Evolutionary conservation across 306 rosid genomes (phyloP), one percentile per base, ranked within the genome.

Genomic region (Heteromeles arbutifolia): DNA sequence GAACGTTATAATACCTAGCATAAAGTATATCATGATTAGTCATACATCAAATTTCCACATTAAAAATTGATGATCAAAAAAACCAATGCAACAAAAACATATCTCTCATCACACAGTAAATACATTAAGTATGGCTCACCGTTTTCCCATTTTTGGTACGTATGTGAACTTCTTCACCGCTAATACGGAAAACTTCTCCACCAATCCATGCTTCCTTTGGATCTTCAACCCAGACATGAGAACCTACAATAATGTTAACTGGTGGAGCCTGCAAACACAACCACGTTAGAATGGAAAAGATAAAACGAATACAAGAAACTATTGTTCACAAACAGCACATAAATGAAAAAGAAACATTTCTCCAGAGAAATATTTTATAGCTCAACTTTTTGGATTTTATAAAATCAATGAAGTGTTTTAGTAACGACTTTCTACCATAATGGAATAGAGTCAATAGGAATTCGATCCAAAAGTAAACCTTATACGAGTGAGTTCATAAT

Each of bases 221-320:
- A 87, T 96, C 99, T 88, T 92, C 99, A 83, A 86, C 91, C 99
- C 99, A 96, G 73, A 92, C 98, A 85, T 96, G 99, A 82, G 99
- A 90, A 66, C 98, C 99, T 67, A 89, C 99, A 82, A 96, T 91
- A 59, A 96, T 92, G 81, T 96, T 92, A 69, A 92, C 99, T 34
- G 98, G 94, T 66, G 88, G 91, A 88, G 96, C 90, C 99, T 96
- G 91, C 84, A 84, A 83, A 83, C 69, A 75, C 74, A 71, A 78
- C 39, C 70, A 70, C 41, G 70, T 69, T 67, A 78, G 74, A 65
- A 41, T 34, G 69, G 74, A 62, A 80, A 76, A 80, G 73, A 77
- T 71, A 45, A 41, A 62, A 69, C 14, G 9, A 44, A 77, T 70
- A 82, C 63, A 56, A 72, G 65, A 79, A 41, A 12, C 26, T 59